These are phyloP conservation scores for Pythium rishiriense DNA, from an alignment of 352 stramenopile species.

Conservation along the genomic window DNA sequence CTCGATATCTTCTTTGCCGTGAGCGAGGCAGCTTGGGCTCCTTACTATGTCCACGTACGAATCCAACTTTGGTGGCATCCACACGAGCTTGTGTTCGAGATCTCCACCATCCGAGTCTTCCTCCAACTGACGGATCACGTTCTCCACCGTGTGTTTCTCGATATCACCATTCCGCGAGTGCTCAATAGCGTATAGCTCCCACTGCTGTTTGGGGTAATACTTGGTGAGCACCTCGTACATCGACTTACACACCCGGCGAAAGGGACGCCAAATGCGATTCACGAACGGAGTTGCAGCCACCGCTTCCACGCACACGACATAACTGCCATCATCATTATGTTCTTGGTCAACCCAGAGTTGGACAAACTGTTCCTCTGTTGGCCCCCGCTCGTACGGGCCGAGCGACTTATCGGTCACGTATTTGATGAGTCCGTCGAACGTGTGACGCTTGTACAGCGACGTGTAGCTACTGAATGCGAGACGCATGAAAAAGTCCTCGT, in stretches of 20 bases:
- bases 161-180: too few species aligned
- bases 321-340: background rate
- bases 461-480: constrained; percentile 6
- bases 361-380: background rate
- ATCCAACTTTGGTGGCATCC: constrained; percentile 6
- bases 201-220: background rate
- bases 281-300: background rate
- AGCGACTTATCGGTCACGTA: background rate
- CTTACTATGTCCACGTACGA: background rate
- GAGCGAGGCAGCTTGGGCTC: too few species aligned
- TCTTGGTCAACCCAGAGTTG: constrained; percentile 11
- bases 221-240: background rate
- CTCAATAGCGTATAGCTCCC: background rate
- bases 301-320: constrained; percentile 12
- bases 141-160: background rate
- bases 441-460: background rate
- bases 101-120: background rate
- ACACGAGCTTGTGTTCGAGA: background rate
- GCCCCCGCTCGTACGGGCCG: background rate
- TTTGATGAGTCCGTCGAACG: constrained; percentile 10
- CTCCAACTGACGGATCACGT: background rate
- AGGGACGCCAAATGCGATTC: background rate
- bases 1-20: too few species aligned
- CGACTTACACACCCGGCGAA: background rate
- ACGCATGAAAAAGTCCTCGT: constrained; percentile 12